phyloP scores from a whole-genome alignment of 2,329 filamentous ascomycete genomes.

The Colletotrichum tofieldiae region DNA sequence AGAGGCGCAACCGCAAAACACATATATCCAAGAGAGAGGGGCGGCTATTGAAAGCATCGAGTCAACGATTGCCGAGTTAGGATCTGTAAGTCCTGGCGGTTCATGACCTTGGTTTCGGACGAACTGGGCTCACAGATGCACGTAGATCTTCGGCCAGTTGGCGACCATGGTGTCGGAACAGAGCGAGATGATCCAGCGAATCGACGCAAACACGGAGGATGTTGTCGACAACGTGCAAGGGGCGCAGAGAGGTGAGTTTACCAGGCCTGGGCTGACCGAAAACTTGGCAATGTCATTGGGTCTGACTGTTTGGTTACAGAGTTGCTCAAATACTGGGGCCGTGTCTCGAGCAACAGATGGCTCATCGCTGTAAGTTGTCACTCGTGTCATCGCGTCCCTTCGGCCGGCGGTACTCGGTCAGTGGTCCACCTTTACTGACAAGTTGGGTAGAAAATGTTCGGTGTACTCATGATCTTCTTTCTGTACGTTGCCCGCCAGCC shows the following conservation, averaged over 20 bases:
- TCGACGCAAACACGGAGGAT: constrained; percentile 97
- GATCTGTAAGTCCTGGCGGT: constrained; percentile 58
- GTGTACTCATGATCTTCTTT: constrained; percentile 96
- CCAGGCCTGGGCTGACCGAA: background rate
- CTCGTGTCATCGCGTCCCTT: background rate
- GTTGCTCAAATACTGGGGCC: constrained; percentile 95
- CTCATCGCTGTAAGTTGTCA: constrained; percentile 74
- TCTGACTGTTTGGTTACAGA: constrained; percentile 61
- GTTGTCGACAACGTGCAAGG: constrained; percentile 99
- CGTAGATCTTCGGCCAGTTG: constrained; percentile 87
- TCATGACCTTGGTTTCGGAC: constrained; percentile 49
- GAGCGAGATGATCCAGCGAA: constrained; percentile 96
- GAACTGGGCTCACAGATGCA: constrained; percentile 12
- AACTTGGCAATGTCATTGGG: background rate
- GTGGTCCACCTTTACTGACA: constrained; percentile 20
- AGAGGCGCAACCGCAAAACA: constrained; percentile 87
- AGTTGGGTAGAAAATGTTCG: constrained; percentile 72
- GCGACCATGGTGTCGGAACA: constrained; percentile 98
- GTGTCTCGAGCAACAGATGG: constrained; percentile 96
- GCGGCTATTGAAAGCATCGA: constrained; percentile 98
- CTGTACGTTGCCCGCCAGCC: constrained; percentile 62
- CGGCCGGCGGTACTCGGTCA: background rate
- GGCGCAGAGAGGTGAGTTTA: constrained; percentile 75
- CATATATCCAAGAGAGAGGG: constrained; percentile 93
- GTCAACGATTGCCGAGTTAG: constrained; percentile 92